These are phyloP conservation scores for Hypoxylon sp. DNA, from an alignment of 2,329 filamentous ascomycete species.

Conservation along the genomic window DNA sequence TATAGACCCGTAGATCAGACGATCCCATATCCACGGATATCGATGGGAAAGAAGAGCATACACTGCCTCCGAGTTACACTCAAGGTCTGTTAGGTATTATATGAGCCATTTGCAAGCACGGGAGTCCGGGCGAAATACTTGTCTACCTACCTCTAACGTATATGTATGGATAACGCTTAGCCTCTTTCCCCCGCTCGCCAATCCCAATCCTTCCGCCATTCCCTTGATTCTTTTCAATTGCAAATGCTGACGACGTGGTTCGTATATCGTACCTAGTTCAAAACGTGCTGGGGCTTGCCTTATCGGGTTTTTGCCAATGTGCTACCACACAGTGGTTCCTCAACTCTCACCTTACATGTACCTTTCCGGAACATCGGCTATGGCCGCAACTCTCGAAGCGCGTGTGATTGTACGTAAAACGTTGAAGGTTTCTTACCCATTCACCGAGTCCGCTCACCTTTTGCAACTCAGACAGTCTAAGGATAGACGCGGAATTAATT, in stretches of 20 bases:
- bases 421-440: not conserved
- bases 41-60: not conserved
- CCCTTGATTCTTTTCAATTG: not conserved
- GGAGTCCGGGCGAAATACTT: not conserved
- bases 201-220: slow-evolving; percentile 18
- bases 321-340: no score
- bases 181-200: not conserved
- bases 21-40: not conserved
- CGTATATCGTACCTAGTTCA: not conserved
- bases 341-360: not conserved
- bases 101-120: slow-evolving; percentile 25
- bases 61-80: not conserved
- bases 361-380: not conserved
- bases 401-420: not conserved
- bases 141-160: no score
- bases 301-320: not conserved
- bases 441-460: not conserved
- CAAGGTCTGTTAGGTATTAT: not conserved
- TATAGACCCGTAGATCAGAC: not conserved
- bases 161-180: slow-evolving; percentile 1
- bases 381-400: not conserved
- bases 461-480: not conserved
- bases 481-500: not conserved
- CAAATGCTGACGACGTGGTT: slow-evolving; percentile 17
- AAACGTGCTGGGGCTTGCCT: not conserved